Percentiles rank a stretch among this genome's conserved stretches.
Evolutionary conservation across 2,329 filamentous ascomycete species (phyloP).

Genomic region (Nigrospora osmanthi): DNA sequence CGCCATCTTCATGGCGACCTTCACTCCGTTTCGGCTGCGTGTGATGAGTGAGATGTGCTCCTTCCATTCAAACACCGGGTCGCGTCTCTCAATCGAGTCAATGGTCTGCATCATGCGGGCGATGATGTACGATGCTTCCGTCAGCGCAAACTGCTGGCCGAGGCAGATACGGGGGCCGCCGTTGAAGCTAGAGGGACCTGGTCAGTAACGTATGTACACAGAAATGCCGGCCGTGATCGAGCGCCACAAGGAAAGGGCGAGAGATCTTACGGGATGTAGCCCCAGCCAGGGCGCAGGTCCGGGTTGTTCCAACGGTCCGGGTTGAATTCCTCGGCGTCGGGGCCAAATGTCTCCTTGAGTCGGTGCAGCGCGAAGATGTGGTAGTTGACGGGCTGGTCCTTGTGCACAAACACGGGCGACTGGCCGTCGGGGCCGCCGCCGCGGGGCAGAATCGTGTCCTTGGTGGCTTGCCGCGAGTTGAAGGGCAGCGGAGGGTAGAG

Average conservation of each 20-base stretch:
- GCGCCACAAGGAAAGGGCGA: neutral
- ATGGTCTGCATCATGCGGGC: conserved; percentile 8
- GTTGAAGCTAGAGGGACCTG: conserved; percentile 16
- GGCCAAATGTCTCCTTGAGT: conserved; percentile 17
- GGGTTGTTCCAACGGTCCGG: conserved; percentile 9
- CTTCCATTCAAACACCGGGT: neutral
- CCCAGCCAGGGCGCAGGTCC: conserved; percentile 17
- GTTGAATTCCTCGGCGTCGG: conserved; percentile 7
- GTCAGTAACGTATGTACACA: neutral
- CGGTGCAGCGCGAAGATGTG: conserved; percentile 25
- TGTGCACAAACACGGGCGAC: conserved; percentile 34
- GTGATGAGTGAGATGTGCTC: neutral
- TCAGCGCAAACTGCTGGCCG: conserved; percentile 10
- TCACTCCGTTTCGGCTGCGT: neutral
- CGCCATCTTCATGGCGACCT: neutral
- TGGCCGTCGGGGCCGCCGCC: conserved; percentile 36
- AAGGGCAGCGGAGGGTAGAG: neutral
- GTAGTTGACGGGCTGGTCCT: conserved; percentile 30
- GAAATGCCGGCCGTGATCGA: neutral
- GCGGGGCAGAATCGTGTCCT: conserved; percentile 31
- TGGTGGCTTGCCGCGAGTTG: neutral
- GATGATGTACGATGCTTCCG: conserved; percentile 7
- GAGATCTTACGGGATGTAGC: conserved; percentile 13
- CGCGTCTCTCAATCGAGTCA: conserved; percentile 5
- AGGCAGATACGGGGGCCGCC: conserved; percentile 26